Evolutionary conservation across 2,329 filamentous ascomycete species (phyloP).

Genomic region (Aspergillus sp.): DNA sequence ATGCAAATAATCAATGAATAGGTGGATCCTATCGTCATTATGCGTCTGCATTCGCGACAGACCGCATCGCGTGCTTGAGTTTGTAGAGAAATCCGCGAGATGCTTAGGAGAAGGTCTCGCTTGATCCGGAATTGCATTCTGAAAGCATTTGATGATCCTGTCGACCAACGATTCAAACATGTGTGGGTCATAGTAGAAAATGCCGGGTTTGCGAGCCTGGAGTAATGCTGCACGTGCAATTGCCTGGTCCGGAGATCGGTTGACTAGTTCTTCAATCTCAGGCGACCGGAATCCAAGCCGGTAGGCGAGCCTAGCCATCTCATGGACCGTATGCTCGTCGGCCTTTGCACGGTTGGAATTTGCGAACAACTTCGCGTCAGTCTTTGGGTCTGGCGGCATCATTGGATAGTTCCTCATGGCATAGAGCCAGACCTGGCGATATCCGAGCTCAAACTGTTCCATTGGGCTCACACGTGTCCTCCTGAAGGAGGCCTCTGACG

Average conservation of each 20-base stretch:
- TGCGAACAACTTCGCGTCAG: conserved; percentile 8
- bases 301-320: conserved; percentile 23
- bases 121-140: conserved; percentile 15
- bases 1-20: conserved; percentile 22
- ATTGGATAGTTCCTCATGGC: conserved; percentile 29
- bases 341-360: conserved; percentile 14
- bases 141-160: conserved; percentile 20
- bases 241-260: conserved; percentile 17
- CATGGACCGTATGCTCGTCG: conserved; percentile 17
- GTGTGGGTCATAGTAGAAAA: conserved; percentile 17
- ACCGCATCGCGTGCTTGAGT: conserved; percentile 15
- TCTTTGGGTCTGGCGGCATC: conserved; percentile 19
- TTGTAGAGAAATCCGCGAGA: conserved; percentile 14
- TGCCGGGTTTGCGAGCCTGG: conserved; percentile 18
- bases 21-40: conserved; percentile 15
- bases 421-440: conserved; percentile 30
- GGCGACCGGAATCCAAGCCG: conserved; percentile 19
- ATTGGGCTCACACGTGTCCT: conserved; percentile 8
- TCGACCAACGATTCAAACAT: conserved; percentile 18
- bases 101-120: conserved; percentile 2
- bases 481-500: conserved; percentile 21
- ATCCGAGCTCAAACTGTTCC: conserved; percentile 19
- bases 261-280: conserved; percentile 17
- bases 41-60: conserved; percentile 13
- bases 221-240: conserved; percentile 21